phyloP scores from a whole-genome alignment of 169 alveolate species.

The Plasmodium gallinaceum region DNA sequence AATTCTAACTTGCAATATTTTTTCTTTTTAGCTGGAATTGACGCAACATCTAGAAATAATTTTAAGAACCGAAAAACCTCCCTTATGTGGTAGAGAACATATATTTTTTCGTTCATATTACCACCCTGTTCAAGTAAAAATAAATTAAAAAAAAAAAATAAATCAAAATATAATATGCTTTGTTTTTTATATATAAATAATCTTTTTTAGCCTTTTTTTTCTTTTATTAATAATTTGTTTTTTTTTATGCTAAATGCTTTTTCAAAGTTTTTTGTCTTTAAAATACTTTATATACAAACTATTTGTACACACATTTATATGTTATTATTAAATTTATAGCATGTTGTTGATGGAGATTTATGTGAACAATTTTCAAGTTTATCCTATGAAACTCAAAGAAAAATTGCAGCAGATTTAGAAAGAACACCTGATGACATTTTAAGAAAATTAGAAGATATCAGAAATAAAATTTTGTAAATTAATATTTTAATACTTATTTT shows the following conservation, averaged over 20 bases:
- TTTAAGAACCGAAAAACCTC: constrained; percentile 95
- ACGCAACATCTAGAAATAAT: constrained; percentile 98
- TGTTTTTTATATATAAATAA: neutral
- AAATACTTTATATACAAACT: neutral
- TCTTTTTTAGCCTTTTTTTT: no score
- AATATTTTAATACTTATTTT: neutral
- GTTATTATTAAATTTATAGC: constrained; percentile 37
- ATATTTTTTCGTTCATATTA: constrained; percentile 89
- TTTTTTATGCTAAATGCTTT: no score
- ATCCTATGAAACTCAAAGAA: constrained; percentile 88
- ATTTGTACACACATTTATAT: no score
- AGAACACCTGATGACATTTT: constrained; percentile 93
- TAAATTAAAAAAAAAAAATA: neutral
- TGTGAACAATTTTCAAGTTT: constrained; percentile 93
- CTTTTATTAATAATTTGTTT: no score
- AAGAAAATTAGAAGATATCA: constrained; percentile 95
- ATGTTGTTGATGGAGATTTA: constrained; percentile 98
- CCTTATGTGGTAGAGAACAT: constrained; percentile 93
- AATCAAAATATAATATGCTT: neutral
- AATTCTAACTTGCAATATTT: neutral
- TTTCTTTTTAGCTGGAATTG: constrained; percentile 89
- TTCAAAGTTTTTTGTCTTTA: neutral
- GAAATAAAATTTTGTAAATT: constrained; percentile 92
- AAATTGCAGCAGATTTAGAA: constrained; percentile 94
- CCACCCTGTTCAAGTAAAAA: constrained; percentile 87